Percentiles rank a stretch among this genome's conserved stretches.
These are phyloP conservation scores for Dendrocalamus sinicus DNA, from an alignment of 176 grass and related monocot species.

Conservation along the genomic window DNA sequence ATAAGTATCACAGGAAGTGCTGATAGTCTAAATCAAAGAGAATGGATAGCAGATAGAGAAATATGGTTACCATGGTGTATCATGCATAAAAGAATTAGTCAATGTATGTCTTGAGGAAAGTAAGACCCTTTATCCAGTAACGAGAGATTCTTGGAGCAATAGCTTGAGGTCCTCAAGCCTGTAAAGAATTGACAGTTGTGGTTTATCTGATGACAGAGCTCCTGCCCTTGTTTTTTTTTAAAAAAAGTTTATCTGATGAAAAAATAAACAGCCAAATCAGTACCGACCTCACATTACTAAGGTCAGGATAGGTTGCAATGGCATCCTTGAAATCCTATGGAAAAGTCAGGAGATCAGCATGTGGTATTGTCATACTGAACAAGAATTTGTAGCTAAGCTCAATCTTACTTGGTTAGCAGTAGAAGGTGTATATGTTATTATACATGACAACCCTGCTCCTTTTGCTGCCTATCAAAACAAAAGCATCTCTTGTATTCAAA, in stretches of 20 bases:
- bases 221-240: too few species aligned
- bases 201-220: constrained; percentile 16
- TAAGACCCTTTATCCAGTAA: constrained; percentile 50
- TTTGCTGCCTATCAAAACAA: constrained; percentile 71
- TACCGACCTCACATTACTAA: constrained; percentile 80
- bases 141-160: constrained; percentile 78
- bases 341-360: constrained; percentile 40
- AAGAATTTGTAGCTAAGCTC: constrained; percentile 38
- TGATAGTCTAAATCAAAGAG: neutral
- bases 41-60: constrained; percentile 16
- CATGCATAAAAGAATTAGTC: constrained; percentile 12
- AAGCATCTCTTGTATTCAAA: constrained; percentile 23
- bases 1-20: constrained; percentile 4
- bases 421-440: constrained; percentile 92
- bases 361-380: neutral
- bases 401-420: constrained; percentile 83
- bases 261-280: neutral
- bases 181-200: constrained; percentile 35
- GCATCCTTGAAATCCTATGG: constrained; percentile 88
- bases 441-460: constrained; percentile 83
- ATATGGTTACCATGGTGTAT: constrained; percentile 44
- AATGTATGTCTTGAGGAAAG: constrained; percentile 40
- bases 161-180: constrained; percentile 86
- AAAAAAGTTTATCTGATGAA: neutral
- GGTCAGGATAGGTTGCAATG: constrained; percentile 86